These are phyloP conservation scores for Earliella scabrosa DNA, from an alignment of 1,284 basidiomycete genomes.

Conservation along the genomic window DNA sequence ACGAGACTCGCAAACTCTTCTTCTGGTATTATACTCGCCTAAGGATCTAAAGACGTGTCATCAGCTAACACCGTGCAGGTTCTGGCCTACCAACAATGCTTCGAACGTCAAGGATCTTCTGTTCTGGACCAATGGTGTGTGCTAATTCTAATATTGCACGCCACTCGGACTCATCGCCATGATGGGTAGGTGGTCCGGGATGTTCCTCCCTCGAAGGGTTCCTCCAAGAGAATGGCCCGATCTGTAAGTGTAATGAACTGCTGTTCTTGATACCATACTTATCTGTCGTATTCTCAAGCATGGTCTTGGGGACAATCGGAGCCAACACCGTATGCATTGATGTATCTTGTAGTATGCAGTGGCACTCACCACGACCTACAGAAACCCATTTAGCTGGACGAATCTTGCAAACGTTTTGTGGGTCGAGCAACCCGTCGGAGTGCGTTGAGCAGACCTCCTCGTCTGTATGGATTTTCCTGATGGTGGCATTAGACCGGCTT, in stretches of 20 bases:
- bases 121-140: constrained; percentile 46
- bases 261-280: no score
- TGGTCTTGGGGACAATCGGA: constrained; percentile 61
- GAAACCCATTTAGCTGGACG: constrained; percentile 45
- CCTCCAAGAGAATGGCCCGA: constrained; percentile 53
- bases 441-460: constrained; percentile 29
- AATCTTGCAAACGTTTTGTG: constrained; percentile 49
- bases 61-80: constrained; percentile 28
- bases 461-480: neutral
- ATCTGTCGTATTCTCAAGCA: no score
- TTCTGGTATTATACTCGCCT: constrained; percentile 42
- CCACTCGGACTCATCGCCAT: constrained; percentile 2
- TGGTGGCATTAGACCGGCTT: constrained; percentile 36
- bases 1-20: constrained; percentile 48
- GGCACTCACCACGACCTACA: constrained; percentile 1
- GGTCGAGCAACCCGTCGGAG: constrained; percentile 56
- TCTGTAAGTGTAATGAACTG: constrained; percentile 30
- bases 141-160: neutral
- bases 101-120: constrained; percentile 52
- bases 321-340: constrained; percentile 44
- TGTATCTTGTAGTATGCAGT: no score
- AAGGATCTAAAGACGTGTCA: neutral
- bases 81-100: constrained; percentile 52
- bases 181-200: constrained; percentile 45
- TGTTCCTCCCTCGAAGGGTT: constrained; percentile 53